A percentile compares a stretch with the other conserved stretches of the same genome.
Conservation (phyloP, 2,329 filamentous ascomycete species). For the Colletotrichum sp. region DNA sequence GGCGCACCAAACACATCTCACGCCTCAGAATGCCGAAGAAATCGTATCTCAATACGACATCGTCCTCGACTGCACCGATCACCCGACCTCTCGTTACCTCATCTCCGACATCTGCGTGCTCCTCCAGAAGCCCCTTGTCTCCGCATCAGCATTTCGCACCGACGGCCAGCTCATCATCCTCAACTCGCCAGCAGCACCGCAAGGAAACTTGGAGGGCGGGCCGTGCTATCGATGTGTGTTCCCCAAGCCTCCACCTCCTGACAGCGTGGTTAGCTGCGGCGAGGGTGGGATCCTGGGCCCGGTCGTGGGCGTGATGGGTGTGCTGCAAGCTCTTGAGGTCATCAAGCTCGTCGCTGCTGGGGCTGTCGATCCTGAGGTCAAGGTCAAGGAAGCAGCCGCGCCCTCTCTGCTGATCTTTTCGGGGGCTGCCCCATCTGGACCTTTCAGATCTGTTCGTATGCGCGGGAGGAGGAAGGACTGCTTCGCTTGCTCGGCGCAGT, state of each 20-base stretch:
- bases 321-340: conserved; percentile 87
- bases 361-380: conserved; percentile 27
- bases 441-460: conserved; percentile 79
- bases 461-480: conserved; percentile 73
- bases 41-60: conserved; percentile 78
- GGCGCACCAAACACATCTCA: conserved; percentile 68
- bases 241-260: conserved; percentile 82
- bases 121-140: conserved; percentile 79
- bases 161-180: conserved; percentile 91
- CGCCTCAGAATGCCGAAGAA: conserved; percentile 68
- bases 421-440: conserved; percentile 38
- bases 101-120: conserved; percentile 90
- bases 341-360: conserved; percentile 76
- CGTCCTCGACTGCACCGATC: conserved; percentile 94
- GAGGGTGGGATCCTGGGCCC: conserved; percentile 93
- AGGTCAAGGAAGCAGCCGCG: conserved; percentile 12
- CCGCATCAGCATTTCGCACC: conserved; percentile 85
- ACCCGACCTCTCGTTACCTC: conserved; percentile 88
- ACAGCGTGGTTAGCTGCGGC: conserved; percentile 83
- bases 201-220: conserved; percentile 65
- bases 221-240: conserved; percentile 97
- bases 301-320: conserved; percentile 91
- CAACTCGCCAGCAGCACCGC: conserved; percentile 75
- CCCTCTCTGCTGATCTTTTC: conserved; percentile 54
- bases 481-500: conserved; percentile 73